These are phyloP conservation scores for Naganishia onofrii DNA, from an alignment of 768 basidiomycete genomes.

Conservation along the genomic window DNA sequence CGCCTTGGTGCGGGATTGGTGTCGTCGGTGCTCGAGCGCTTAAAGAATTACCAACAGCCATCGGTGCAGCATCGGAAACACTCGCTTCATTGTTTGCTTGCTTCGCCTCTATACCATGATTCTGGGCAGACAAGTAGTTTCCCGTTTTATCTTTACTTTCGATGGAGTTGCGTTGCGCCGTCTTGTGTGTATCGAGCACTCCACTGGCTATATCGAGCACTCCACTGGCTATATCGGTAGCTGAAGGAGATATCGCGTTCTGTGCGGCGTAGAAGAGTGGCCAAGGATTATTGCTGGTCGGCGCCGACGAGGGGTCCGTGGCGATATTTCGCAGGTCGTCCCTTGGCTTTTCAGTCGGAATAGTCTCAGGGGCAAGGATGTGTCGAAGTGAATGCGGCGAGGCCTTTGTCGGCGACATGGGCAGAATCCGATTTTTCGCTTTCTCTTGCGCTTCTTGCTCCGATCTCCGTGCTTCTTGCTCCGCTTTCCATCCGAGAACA, in stretches of 20 bases:
- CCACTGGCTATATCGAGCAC: neutral
- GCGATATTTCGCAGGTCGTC: neutral
- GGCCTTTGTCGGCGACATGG: neutral
- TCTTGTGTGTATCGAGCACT: neutral
- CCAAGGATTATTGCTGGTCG: neutral
- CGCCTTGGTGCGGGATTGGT: neutral
- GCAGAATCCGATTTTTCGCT: neutral
- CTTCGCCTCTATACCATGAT: neutral
- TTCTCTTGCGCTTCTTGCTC: neutral
- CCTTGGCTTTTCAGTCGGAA: neutral
- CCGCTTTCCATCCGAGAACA: neutral
- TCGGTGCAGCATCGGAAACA: too few species aligned
- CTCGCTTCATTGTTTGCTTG: neutral
- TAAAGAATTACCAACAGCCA: neutral
- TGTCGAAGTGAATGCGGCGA: constrained; percentile 2
- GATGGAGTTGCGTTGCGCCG: neutral
- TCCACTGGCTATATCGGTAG: neutral
- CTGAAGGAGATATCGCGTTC: neutral
- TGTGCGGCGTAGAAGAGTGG: neutral
- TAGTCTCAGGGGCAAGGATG: constrained; percentile 13
- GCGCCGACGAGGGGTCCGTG: neutral
- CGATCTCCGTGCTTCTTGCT: neutral
- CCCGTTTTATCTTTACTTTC: neutral
- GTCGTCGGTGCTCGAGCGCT: neutral
- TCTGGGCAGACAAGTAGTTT: neutral